phyloP scores from a whole-genome alignment of 495 filamentous ascomycete genomes.

The Neurospora cerealis region DNA sequence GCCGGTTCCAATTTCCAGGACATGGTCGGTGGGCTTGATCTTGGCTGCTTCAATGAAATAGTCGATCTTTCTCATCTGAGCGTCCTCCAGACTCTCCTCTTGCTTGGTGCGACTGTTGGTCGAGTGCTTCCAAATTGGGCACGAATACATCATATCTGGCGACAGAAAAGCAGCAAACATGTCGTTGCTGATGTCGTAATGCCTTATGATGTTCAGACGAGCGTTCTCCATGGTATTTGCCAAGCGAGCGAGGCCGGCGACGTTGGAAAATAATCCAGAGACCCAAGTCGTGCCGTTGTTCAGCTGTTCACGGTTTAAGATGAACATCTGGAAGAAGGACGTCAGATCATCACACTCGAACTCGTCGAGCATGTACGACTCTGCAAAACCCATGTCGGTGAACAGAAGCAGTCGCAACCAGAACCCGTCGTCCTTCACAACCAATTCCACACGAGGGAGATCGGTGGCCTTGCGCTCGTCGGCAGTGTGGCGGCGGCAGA shows the following conservation, averaged over 20 bases:
- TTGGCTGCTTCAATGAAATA: slow-evolving; percentile 50
- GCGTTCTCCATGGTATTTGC: slow-evolving; percentile 58
- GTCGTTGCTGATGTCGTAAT: slow-evolving; percentile 67
- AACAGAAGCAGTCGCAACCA: slow-evolving; percentile 56
- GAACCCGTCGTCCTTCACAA: slow-evolving; percentile 50
- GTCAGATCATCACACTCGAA: slow-evolving; percentile 52
- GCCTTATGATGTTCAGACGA: slow-evolving; percentile 54
- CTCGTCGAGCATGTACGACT: slow-evolving; percentile 62
- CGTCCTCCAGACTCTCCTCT: slow-evolving; percentile 48
- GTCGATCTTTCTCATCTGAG: slow-evolving; percentile 54
- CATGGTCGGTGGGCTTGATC: slow-evolving; percentile 51
- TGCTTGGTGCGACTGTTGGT: neutral
- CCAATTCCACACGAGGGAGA: slow-evolving; percentile 32
- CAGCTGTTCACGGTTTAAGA: slow-evolving; percentile 48
- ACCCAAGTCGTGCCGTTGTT: slow-evolving; percentile 44
- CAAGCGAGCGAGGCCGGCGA: slow-evolving; percentile 43
- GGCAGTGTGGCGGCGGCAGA: neutral
- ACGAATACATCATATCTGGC: slow-evolving; percentile 67
- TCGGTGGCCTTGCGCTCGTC: slow-evolving; percentile 11
- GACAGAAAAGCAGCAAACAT: slow-evolving; percentile 67
- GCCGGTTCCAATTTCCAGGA: slow-evolving; percentile 61
- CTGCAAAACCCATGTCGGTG: slow-evolving; percentile 66
- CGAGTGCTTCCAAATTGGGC: slow-evolving; percentile 50
- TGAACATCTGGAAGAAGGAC: slow-evolving; percentile 59
- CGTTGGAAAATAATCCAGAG: slow-evolving; percentile 43